Evolutionary conservation across 2,329 filamentous ascomycete genomes (phyloP).

Genomic region (Penicillium olsonii): DNA sequence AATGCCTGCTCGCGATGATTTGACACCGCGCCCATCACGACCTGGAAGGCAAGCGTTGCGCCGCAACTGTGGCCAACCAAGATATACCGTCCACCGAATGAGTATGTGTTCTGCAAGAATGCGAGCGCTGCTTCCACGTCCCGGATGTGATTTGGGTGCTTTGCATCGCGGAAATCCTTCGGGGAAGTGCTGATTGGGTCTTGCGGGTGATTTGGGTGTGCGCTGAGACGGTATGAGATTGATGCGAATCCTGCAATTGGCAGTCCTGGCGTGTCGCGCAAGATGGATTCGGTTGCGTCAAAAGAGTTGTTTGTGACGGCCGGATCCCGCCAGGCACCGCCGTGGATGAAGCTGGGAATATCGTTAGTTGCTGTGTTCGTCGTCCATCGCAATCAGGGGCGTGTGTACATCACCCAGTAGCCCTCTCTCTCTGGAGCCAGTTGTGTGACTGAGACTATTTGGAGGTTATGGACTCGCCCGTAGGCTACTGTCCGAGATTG

Average conservation of each 20-base stretch:
- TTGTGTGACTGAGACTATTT: constrained; percentile 35
- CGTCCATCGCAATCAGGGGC: background rate
- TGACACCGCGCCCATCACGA: constrained; percentile 38
- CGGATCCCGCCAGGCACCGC: constrained; percentile 53
- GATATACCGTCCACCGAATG: constrained; percentile 42
- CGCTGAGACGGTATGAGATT: constrained; percentile 49
- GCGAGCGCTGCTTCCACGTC: constrained; percentile 44
- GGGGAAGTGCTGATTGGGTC: constrained; percentile 29
- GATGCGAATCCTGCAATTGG: constrained; percentile 46
- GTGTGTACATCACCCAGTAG: constrained; percentile 45
- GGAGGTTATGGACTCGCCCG: constrained; percentile 33
- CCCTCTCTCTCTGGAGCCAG: constrained; percentile 22
- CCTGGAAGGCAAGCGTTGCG: constrained; percentile 49
- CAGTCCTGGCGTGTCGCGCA: constrained; percentile 27
- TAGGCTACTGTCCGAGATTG: constrained; percentile 26
- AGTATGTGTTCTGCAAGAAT: constrained; percentile 44
- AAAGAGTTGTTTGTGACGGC: constrained; percentile 40
- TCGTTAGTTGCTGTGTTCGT: constrained; percentile 4
- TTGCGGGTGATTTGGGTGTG: constrained; percentile 44
- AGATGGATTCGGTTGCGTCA: constrained; percentile 34
- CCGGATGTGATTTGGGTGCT: constrained; percentile 48
- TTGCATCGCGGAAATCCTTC: constrained; percentile 36
- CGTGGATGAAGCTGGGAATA: constrained; percentile 46
- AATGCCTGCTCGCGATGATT: constrained; percentile 13
- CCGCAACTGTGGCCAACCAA: constrained; percentile 51